phyloP scores from a whole-genome alignment of 2,329 filamentous ascomycete species.

The Capronia americana region DNA sequence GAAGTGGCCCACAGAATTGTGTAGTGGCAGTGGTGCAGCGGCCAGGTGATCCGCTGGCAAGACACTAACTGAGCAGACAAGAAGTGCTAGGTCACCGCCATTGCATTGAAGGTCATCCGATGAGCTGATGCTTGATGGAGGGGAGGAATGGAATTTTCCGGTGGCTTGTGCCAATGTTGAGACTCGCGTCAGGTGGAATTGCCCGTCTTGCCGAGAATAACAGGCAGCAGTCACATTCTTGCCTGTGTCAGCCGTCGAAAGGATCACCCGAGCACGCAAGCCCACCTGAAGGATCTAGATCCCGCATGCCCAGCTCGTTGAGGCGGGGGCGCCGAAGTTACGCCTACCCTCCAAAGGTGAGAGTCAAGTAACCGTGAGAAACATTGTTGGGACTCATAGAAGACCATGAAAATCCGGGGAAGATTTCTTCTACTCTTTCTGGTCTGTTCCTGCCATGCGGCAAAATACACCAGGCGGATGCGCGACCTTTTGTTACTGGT shows the following conservation, averaged over 20 bases:
- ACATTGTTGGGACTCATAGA: not conserved
- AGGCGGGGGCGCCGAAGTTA: not conserved
- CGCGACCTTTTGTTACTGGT: not conserved
- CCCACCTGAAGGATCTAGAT: not conserved
- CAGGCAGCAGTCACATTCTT: not conserved
- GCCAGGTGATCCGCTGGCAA: not conserved
- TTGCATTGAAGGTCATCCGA: not conserved
- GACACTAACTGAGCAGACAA: not conserved
- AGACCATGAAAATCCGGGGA: not conserved
- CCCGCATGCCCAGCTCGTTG: not conserved
- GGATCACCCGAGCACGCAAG: not conserved
- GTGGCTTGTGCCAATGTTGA: constrained; percentile 1
- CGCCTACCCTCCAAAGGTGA: too few species aligned
- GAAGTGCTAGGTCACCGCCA: not conserved
- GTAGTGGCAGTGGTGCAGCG: not conserved
- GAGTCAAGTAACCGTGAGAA: not conserved
- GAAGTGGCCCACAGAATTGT: not conserved
- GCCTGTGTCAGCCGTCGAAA: not conserved
- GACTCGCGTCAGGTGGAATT: not conserved
- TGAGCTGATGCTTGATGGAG: not conserved
- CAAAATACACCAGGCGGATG: not conserved
- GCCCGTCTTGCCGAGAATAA: not conserved
- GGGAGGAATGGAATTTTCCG: not conserved
- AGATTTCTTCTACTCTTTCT: not conserved
- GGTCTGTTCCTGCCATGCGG: not conserved